phyloP scores from a whole-genome alignment of 306 rosid genomes.

The Prunus padus region DNA sequence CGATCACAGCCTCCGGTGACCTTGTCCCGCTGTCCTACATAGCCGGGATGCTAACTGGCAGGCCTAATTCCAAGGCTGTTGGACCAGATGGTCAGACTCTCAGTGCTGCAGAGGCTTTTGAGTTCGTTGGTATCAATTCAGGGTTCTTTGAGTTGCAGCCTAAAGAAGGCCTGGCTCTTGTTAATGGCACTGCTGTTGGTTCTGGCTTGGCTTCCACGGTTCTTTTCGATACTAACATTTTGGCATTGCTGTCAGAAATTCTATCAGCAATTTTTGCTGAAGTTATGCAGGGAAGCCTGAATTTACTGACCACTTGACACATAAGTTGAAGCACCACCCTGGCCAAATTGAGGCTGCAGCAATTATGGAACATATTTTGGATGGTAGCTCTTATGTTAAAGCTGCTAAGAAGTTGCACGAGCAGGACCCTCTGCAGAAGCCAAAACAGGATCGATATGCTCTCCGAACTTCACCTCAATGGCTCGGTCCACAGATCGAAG shows the following conservation, averaged over 20 bases:
- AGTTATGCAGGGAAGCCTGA: conserved; percentile 90
- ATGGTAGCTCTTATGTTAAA: conserved; percentile 74
- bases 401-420: conserved; percentile 72
- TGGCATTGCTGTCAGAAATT: conserved; percentile 65
- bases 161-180: conserved; percentile 91
- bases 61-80: conserved; percentile 68
- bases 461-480: conserved; percentile 92
- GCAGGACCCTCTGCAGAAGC: conserved; percentile 79
- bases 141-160: conserved; percentile 88
- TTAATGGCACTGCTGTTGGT: conserved; percentile 92
- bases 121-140: conserved; percentile 44
- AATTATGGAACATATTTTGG: conserved; percentile 89
- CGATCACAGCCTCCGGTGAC: conserved; percentile 84
- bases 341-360: conserved; percentile 98
- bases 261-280: conserved; percentile 77
- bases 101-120: conserved; percentile 59
- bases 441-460: conserved; percentile 82
- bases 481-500: conserved; percentile 91
- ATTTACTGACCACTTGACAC: conserved; percentile 86
- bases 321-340: conserved; percentile 87
- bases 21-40: conserved; percentile 89
- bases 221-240: conserved; percentile 69
- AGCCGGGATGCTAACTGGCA: conserved; percentile 73
- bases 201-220: conserved; percentile 86
- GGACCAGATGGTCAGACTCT: conserved; percentile 67